Conservation (phyloP, 1,284 basidiomycete genomes). For the Trichosporon sp. region DNA sequence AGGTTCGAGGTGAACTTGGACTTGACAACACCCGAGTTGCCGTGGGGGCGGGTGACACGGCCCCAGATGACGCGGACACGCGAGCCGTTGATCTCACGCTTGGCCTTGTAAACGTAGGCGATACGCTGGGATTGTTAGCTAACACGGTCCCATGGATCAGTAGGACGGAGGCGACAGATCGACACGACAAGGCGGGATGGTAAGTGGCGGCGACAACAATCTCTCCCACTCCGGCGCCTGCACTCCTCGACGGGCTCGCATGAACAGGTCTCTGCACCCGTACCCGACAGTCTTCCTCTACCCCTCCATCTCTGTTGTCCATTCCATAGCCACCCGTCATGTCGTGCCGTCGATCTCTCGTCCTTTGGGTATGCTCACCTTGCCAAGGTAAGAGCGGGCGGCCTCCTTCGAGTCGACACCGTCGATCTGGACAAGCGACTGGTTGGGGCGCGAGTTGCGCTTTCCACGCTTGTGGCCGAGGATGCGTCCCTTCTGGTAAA, state of each 20-base stretch:
- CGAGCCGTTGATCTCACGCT: conserved; percentile 84
- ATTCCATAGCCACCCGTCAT: not conserved
- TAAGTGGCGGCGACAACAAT: not conserved
- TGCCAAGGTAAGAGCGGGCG: conserved; percentile 96
- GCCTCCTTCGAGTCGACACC: conserved; percentile 91
- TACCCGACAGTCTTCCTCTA: not conserved
- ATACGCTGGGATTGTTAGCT: conserved; percentile 62
- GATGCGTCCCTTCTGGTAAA: conserved; percentile 96
- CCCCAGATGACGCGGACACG: conserved; percentile 97
- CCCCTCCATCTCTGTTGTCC: not conserved
- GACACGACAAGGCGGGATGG: not conserved
- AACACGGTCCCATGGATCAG: too few species aligned
- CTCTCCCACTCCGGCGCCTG: not conserved
- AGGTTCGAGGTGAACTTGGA: conserved; percentile 97
- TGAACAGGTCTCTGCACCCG: not conserved
- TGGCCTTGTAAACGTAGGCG: conserved; percentile 96
- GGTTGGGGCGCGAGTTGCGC: conserved; percentile 92
- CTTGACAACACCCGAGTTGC: conserved; percentile 93
- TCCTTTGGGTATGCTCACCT: conserved; percentile 60
- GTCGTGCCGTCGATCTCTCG: not conserved
- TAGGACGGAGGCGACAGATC: not conserved
- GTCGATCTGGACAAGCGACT: conserved; percentile 94
- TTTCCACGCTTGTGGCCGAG: conserved; percentile 98
- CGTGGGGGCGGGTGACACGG: conserved; percentile 86
- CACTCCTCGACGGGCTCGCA: not conserved